phyloP scores from a whole-genome alignment of 208 protist genomes.

The Leptomonas pyrrhocoris region DNA sequence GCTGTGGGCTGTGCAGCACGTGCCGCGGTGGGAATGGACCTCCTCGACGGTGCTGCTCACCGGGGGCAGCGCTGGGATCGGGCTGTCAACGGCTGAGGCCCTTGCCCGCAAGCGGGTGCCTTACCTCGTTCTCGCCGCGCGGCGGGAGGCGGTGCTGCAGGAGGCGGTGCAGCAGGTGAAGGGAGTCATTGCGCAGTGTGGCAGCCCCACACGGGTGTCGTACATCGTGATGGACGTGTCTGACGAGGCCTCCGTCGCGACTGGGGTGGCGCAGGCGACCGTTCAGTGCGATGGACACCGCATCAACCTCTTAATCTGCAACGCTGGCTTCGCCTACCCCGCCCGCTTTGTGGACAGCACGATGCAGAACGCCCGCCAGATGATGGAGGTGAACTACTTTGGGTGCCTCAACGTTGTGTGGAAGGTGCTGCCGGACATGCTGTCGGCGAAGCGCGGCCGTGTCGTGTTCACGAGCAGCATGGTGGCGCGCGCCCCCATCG shows the following conservation, averaged over 20 bases:
- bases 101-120: constrained; percentile 51
- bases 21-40: constrained; percentile 55
- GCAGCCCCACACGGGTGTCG: constrained; percentile 51
- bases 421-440: constrained; percentile 79
- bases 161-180: constrained; percentile 56
- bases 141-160: constrained; percentile 61
- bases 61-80: constrained; percentile 88
- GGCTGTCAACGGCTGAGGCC: constrained; percentile 66
- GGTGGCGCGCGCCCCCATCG: constrained; percentile 71
- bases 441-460: constrained; percentile 50
- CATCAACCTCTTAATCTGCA: constrained; percentile 83
- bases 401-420: constrained; percentile 72
- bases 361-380: constrained; percentile 49
- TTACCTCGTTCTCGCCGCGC: constrained; percentile 74
- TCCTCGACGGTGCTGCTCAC: constrained; percentile 79
- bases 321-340: constrained; percentile 83
- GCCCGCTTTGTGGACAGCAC: constrained; percentile 80
- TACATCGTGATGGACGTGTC: constrained; percentile 84
- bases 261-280: constrained; percentile 29
- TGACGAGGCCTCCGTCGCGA: constrained; percentile 61
- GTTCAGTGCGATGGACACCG: constrained; percentile 35
- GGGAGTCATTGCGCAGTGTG: constrained; percentile 14
- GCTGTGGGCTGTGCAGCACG: constrained; percentile 56
- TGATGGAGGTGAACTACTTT: constrained; percentile 93
- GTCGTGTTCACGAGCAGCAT: constrained; percentile 86